phyloP scores from a whole-genome alignment of 345 rosid genomes.

The Anastatica hierochuntica region DNA sequence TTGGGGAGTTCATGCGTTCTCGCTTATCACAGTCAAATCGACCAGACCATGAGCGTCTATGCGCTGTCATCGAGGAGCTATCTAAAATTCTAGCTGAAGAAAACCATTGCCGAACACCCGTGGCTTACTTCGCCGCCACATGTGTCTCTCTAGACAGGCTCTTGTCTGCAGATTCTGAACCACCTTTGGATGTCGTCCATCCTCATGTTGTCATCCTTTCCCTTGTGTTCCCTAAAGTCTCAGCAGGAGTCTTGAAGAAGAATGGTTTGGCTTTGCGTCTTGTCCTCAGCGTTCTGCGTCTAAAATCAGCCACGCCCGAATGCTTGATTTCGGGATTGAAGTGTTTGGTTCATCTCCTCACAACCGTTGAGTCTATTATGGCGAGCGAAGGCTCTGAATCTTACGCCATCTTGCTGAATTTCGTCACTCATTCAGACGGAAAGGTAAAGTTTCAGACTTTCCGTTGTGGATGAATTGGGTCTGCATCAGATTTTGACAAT shows the following conservation, averaged over 20 bases:
- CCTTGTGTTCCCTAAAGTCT: conserved; percentile 42
- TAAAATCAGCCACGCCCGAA: conserved; percentile 33
- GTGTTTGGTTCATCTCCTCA: conserved; percentile 47
- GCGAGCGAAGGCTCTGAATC: conserved; percentile 44
- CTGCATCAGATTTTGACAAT: background rate
- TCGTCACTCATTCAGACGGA: conserved; percentile 41
- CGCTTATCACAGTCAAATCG: conserved; percentile 40
- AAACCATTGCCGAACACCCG: conserved; percentile 43
- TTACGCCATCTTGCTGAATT: conserved; percentile 35
- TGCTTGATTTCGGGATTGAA: conserved; percentile 49
- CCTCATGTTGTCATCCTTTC: conserved; percentile 55
- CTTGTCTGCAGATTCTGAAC: conserved; percentile 24
- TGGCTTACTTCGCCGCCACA: conserved; percentile 64
- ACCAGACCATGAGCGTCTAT: conserved; percentile 54
- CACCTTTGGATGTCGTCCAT: conserved; percentile 36
- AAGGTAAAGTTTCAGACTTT: conserved; percentile 37
- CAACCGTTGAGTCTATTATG: conserved; percentile 30
- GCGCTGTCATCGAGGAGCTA: conserved; percentile 59
- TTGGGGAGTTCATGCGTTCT: conserved; percentile 46
- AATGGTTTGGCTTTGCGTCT: conserved; percentile 41
- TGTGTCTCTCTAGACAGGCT: conserved; percentile 58
- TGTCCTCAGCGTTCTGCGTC: conserved; percentile 33
- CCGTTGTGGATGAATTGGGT: background rate
- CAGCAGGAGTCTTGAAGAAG: conserved; percentile 38
- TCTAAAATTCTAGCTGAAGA: conserved; percentile 66